A percentile compares a stretch with the other conserved stretches of the same genome.
Evolutionary conservation across 768 basidiomycete species (phyloP).

Genomic region (Naganishia onofrii): DNA sequence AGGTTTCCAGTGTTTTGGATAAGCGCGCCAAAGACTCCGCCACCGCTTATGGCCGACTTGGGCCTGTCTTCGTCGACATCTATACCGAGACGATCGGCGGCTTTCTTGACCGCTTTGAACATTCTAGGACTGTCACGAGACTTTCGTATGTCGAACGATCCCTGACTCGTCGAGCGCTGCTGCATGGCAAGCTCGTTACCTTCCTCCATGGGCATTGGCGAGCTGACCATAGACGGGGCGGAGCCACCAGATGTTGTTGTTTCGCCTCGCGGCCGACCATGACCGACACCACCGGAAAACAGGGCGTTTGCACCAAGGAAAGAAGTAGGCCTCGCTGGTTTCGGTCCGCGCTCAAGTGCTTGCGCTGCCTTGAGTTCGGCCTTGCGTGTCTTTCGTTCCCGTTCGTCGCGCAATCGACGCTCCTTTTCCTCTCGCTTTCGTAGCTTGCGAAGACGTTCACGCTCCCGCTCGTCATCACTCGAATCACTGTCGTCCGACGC

Average conservation of each 20-base stretch:
- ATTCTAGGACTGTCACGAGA: constrained; percentile 24
- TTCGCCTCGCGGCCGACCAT: constrained; percentile 1
- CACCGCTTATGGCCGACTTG: constrained; percentile 57
- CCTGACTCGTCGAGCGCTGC: constrained; percentile 7
- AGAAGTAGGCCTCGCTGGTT: constrained; percentile 12
- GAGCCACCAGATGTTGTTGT: background rate
- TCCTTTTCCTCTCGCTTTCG: constrained; percentile 38
- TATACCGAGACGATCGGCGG: constrained; percentile 33
- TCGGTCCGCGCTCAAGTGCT: background rate
- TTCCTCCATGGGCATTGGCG: background rate
- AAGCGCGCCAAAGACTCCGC: constrained; percentile 68
- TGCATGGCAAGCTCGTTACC: constrained; percentile 1
- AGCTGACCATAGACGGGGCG: background rate
- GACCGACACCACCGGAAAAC: background rate
- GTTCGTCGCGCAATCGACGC: constrained; percentile 28
- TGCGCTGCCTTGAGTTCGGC: constrained; percentile 6
- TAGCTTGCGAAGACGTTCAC: constrained; percentile 36
- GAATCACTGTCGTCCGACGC: constrained; percentile 35
- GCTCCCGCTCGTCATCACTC: constrained; percentile 40
- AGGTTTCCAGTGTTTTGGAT: constrained; percentile 69
- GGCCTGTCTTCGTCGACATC: constrained; percentile 46
- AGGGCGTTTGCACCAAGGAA: constrained; percentile 3
- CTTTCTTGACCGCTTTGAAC: constrained; percentile 25
- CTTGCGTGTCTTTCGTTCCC: constrained; percentile 28
- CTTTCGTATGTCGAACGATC: background rate